These are phyloP conservation scores for Corynespora cassiicola DNA, from an alignment of 2,329 filamentous ascomycete species.

Conservation along the genomic window DNA sequence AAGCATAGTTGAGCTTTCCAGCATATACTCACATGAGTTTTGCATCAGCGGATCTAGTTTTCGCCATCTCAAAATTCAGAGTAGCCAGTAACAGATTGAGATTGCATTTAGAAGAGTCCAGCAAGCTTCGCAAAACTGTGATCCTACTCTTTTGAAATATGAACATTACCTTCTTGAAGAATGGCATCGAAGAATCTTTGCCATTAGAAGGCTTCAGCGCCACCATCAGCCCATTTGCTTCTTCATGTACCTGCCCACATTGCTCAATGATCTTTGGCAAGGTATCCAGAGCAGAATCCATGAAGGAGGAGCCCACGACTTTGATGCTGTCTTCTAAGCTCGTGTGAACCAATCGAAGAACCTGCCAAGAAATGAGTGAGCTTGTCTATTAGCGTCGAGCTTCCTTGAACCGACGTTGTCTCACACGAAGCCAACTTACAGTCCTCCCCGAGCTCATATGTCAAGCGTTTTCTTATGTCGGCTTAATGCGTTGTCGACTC, in stretches of 20 bases:
- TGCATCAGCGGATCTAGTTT: constrained; percentile 1
- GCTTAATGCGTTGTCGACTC: too few relatives aligned
- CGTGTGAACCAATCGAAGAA: constrained; percentile 10
- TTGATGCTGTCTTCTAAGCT: constrained; percentile 8
- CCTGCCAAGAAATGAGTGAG: constrained; percentile 5
- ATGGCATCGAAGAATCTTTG: constrained; percentile 6
- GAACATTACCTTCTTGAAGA: constrained; percentile 9
- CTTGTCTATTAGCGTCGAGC: too few relatives aligned
- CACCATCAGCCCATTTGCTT: constrained; percentile 7
- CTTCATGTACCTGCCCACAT: constrained; percentile 8
- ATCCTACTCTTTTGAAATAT: constrained; percentile 12
- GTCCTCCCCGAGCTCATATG: too few relatives aligned
- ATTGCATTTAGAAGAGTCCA: constrained; percentile 8
- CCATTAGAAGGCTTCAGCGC: constrained; percentile 1
- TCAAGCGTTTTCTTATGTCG: too few relatives aligned
- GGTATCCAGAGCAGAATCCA: constrained; percentile 3
- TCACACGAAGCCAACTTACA: too few relatives aligned
- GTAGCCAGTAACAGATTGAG: constrained; percentile 6
- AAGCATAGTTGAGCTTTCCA: background rate
- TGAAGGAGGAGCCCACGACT: constrained; percentile 3
- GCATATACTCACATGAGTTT: constrained; percentile 3
- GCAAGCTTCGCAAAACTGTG: constrained; percentile 3
- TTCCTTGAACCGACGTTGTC: too few relatives aligned
- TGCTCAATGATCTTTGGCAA: constrained; percentile 10
- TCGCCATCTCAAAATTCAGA: constrained; percentile 10